phyloP scores from a whole-genome alignment of 2,329 filamentous ascomycete species.

The Camptophora hylomeconis region DNA sequence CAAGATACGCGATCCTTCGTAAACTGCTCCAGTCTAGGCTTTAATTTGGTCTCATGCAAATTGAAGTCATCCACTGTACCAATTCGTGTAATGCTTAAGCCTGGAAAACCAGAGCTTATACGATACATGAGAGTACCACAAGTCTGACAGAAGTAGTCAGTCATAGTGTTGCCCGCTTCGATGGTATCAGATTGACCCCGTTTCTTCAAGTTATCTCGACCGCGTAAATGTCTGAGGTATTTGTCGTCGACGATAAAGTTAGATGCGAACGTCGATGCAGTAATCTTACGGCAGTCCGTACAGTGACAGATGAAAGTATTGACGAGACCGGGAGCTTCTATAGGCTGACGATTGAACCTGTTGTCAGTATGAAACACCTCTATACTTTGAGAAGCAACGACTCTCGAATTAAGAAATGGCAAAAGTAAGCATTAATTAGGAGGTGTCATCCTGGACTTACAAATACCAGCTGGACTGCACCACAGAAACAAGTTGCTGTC shows the following conservation, averaged over 20 bases:
- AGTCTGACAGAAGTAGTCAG: slow-evolving; percentile 46
- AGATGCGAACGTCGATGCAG: slow-evolving; percentile 48
- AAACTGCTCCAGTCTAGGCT: slow-evolving; percentile 41
- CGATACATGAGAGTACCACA: slow-evolving; percentile 53
- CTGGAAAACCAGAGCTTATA: slow-evolving; percentile 31
- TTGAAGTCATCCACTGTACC: slow-evolving; percentile 51
- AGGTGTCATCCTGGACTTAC: slow-evolving; percentile 24
- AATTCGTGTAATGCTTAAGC: slow-evolving; percentile 37
- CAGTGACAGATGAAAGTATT: slow-evolving; percentile 48
- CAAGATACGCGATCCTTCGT: slow-evolving; percentile 39
- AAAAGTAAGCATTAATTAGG: neutral
- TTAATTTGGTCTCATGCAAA: slow-evolving; percentile 44
- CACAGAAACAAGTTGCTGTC: slow-evolving; percentile 48
- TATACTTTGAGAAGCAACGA: neutral
- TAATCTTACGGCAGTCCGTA: slow-evolving; percentile 49
- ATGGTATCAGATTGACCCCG: slow-evolving; percentile 38
- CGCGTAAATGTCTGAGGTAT: slow-evolving; percentile 37
- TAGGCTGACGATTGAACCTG: slow-evolving; percentile 25
- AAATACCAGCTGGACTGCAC: slow-evolving; percentile 41
- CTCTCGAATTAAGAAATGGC: neutral
- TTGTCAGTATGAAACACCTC: slow-evolving; percentile 1
- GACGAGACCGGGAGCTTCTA: slow-evolving; percentile 31
- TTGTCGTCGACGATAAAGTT: slow-evolving; percentile 41
- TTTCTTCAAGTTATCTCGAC: slow-evolving; percentile 35
- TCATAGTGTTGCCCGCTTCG: slow-evolving; percentile 38